These are phyloP conservation scores for Blastocystis sp. DNA, from an alignment of 352 stramenopile genomes.

Conservation along the genomic window DNA sequence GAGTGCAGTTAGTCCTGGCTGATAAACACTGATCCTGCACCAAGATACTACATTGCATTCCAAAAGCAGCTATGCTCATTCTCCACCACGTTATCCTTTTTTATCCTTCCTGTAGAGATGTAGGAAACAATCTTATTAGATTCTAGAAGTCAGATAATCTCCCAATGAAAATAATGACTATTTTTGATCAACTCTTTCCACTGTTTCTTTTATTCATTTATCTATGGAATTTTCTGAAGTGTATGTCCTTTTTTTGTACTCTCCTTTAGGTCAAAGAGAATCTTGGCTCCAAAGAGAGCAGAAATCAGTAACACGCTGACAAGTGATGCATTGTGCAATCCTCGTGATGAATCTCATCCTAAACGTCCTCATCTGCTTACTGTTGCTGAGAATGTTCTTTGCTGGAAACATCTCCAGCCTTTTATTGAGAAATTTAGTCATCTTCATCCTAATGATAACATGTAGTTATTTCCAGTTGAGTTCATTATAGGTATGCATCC, in stretches of 20 bases:
- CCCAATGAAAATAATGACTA: neutral
- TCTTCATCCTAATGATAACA: conserved; percentile 36
- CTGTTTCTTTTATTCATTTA: neutral
- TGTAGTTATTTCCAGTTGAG: neutral
- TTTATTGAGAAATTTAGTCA: neutral
- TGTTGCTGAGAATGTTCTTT: conserved; percentile 55
- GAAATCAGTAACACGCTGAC: conserved; percentile 16
- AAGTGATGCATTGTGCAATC: neutral
- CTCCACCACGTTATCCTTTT: no score
- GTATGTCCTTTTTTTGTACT: neutral
- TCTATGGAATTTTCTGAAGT: conserved; percentile 38
- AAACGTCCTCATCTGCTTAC: conserved; percentile 38
- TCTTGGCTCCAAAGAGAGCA: conserved; percentile 21
- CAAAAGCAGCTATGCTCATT: no score
- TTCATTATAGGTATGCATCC: neutral
- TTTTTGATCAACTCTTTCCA: neutral
- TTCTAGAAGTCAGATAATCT: neutral
- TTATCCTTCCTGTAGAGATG: no score
- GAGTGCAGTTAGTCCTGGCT: no score
- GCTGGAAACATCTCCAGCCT: conserved; percentile 35
- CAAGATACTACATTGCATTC: no score
- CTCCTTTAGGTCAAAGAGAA: neutral
- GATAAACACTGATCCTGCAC: no score
- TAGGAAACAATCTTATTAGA: no score
- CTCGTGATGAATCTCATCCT: neutral